A percentile compares a stretch with the other conserved stretches of the same genome.
phyloP scores from a whole-genome alignment of 2,329 filamentous ascomycete genomes.

The Biscogniauxia mediterranea region DNA sequence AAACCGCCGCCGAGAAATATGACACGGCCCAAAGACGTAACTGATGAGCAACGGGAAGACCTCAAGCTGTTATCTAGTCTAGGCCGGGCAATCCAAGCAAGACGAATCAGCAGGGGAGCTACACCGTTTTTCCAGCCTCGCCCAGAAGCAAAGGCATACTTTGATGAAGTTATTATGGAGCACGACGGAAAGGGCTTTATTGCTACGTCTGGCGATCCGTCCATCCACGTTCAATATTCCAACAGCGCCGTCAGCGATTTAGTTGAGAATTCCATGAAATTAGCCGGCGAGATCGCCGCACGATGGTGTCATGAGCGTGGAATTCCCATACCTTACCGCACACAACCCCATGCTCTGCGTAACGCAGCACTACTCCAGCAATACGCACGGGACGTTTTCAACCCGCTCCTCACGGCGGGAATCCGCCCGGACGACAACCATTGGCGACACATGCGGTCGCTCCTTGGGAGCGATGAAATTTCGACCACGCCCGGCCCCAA shows the following conservation, averaged over 20 bases:
- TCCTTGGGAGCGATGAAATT: constrained; percentile 51
- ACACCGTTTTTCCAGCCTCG: constrained; percentile 47
- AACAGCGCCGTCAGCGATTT: constrained; percentile 33
- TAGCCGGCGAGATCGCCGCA: constrained; percentile 61
- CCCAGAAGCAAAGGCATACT: constrained; percentile 43
- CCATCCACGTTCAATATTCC: constrained; percentile 44
- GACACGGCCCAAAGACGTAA: constrained; percentile 42
- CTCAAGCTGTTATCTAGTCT: constrained; percentile 48
- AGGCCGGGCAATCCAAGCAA: constrained; percentile 43
- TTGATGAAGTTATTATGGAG: constrained; percentile 34
- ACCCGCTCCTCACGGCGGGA: constrained; percentile 39
- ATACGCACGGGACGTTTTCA: constrained; percentile 38
- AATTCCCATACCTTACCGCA: constrained; percentile 60
- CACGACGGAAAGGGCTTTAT: constrained; percentile 26
- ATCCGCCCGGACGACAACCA: constrained; percentile 32
- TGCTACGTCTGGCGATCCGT: constrained; percentile 46
- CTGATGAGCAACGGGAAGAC: constrained; percentile 41
- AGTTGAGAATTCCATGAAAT: constrained; percentile 55
- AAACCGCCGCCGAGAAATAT: constrained; percentile 41
- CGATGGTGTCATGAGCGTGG: constrained; percentile 57
- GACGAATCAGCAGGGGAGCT: constrained; percentile 46
- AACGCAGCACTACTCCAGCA: constrained; percentile 38
- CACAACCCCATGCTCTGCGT: constrained; percentile 41
- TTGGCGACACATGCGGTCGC: constrained; percentile 32
- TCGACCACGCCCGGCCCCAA: constrained; percentile 54